phyloP scores from a whole-genome alignment of 768 basidiomycete genomes.

The Hericium coralloides region DNA sequence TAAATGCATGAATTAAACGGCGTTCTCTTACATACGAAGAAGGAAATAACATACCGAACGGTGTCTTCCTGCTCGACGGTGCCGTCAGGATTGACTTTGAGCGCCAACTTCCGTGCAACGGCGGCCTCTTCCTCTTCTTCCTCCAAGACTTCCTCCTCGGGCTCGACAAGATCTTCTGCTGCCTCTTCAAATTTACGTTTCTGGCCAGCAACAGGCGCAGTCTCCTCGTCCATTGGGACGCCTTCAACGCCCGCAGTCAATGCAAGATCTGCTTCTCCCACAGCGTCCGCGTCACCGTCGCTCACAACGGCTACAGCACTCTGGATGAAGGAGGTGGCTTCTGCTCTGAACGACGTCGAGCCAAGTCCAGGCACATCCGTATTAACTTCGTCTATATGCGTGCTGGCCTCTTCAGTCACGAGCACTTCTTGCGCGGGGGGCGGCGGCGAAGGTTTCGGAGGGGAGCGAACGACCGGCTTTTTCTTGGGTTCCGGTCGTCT shows the following conservation, averaged over 20 bases:
- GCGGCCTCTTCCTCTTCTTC: slow-evolving; percentile 40
- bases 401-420: slow-evolving; percentile 3
- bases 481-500: slow-evolving; percentile 20
- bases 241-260: neutral
- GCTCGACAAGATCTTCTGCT: slow-evolving; percentile 28
- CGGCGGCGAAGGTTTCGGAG: slow-evolving; percentile 3
- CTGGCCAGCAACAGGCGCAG: slow-evolving; percentile 13
- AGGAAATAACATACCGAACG: slow-evolving; percentile 58
- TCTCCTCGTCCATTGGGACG: neutral
- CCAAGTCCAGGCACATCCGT: slow-evolving; percentile 32
- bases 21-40: neutral
- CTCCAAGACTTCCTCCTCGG: slow-evolving; percentile 21
- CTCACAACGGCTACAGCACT: slow-evolving; percentile 27
- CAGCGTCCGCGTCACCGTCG: slow-evolving; percentile 29
- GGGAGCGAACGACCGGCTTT: slow-evolving; percentile 14
- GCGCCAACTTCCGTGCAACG: slow-evolving; percentile 36
- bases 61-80: slow-evolving; percentile 92
- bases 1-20: slow-evolving; percentile 3
- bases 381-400: slow-evolving; percentile 8
- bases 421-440: slow-evolving; percentile 16
- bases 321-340: neutral
- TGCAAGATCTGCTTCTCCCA: slow-evolving; percentile 17
- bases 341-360: slow-evolving; percentile 4
- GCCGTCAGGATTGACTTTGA: slow-evolving; percentile 84
- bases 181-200: slow-evolving; percentile 40